Base-by-base conservation (phyloP, 768 basidiomycete genomes). In the Rhodotorula diobovata region DNA sequence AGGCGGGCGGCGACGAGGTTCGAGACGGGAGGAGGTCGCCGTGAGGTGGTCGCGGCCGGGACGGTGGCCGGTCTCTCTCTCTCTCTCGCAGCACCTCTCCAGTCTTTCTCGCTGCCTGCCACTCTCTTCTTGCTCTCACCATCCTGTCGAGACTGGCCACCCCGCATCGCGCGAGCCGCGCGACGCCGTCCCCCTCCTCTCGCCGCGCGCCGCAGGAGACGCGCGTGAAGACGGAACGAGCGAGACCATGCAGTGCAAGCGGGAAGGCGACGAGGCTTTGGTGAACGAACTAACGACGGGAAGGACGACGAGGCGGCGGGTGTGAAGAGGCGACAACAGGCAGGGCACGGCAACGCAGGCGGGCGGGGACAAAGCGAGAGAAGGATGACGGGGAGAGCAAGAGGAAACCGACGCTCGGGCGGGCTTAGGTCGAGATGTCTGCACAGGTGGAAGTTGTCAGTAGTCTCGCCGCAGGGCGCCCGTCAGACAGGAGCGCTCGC, bases 391-490 rank as follows among this genome's bases (percentile, higher is more conserved):
- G n/a, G 9, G n/a, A n/a, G n/a, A 15, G 2, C 14, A 50, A 28
- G 8, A 7, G 25, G 48, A 50, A 11, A 9, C 6, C 6, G 48
- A 28, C 21, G 48, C 16, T 15, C 4, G 8, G 25, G 25, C 48
- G 21, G 28, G 37, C 23, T 57, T 37, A 57, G 25, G 56, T 57
- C 23, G 56, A 57, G 28, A 57, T 57, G 56, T 57, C 56, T 57
- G 54, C 54, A 30, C 30, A 15, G 8, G 28, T 14, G 3, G 28
- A 30, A 1, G 15, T 2, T 30, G 51, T 53, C n/a, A 53, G 51
- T 10, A 25, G 9, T 9, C 28, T 30, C 10, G 28, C 12, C n/a
- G 51, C n/a, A 1, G 2, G 23, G 28, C 48, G 48, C 6, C 23
- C 10, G 6, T 28, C 53, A 34, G 12, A 2, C 1, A 32, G 11